Evolutionary conservation across 108 stramenopile genomes (phyloP).

Genomic region (Cyclotella choctawhatcheeana): DNA sequence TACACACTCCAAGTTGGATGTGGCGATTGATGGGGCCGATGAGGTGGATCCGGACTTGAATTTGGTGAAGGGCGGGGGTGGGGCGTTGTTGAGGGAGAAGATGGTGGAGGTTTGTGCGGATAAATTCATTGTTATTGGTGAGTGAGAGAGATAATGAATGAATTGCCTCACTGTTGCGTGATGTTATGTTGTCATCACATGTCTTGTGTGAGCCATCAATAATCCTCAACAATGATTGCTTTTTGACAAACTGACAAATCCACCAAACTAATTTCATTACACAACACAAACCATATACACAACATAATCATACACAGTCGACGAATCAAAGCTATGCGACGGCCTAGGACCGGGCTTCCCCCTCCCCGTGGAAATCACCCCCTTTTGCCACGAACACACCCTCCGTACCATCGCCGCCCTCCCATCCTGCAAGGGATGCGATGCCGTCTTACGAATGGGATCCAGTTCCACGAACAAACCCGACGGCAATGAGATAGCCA

Average conservation of each 20-base stretch:
- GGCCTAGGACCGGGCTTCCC: constrained; percentile 96
- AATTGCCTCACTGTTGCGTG: no score
- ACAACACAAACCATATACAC: no score
- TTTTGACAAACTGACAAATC: no score
- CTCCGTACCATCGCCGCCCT: constrained; percentile 85
- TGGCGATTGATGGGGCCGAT: constrained; percentile 99
- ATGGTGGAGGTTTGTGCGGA: constrained; percentile 92
- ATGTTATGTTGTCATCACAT: no score
- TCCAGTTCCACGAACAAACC: constrained; percentile 73
- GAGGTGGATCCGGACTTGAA: constrained; percentile 96
- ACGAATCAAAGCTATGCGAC: constrained; percentile 95
- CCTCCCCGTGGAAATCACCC: constrained; percentile 95
- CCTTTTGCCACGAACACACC: constrained; percentile 98
- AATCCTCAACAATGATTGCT: no score
- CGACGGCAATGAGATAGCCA: constrained; percentile 96
- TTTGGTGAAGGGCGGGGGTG: constrained; percentile 98
- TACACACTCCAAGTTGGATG: constrained; percentile 95
- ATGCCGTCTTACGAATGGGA: constrained; percentile 92
- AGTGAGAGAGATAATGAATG: neutral
- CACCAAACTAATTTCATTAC: no score
- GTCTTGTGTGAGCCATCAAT: no score
- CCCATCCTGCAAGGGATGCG: constrained; percentile 87
- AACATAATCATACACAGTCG: no score
- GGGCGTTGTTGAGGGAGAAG: constrained; percentile 95
- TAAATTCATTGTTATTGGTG: constrained; percentile 89